A percentile compares a stretch with the other conserved stretches of the same genome.
Conservation (phyloP, 108 stramenopile genomes). For the Fistulifera pelliculosa region DNA sequence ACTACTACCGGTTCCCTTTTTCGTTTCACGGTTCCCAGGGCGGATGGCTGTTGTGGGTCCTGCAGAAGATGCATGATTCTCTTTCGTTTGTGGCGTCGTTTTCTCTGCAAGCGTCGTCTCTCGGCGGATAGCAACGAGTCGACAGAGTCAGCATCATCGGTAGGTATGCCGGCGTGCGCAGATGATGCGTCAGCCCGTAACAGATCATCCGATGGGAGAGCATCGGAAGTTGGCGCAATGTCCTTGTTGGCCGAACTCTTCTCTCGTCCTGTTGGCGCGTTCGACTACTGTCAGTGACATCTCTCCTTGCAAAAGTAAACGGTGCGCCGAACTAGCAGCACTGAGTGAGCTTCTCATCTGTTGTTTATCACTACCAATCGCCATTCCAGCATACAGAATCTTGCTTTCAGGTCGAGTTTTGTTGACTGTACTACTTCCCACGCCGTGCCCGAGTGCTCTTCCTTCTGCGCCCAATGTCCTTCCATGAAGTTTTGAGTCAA, state of each 20-base stretch:
- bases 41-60: background rate
- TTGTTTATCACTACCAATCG: slow-evolving; percentile 40
- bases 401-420: background rate
- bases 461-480: slow-evolving; percentile 39
- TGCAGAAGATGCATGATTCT: too few species aligned
- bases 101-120: too few species aligned
- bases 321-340: slow-evolving; percentile 60
- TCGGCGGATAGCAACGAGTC: too few species aligned
- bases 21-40: slow-evolving; percentile 3
- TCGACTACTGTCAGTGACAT: too few species aligned
- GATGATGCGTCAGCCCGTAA: too few species aligned
- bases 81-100: too few species aligned
- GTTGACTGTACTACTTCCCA: slow-evolving; percentile 9
- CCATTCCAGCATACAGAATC: slow-evolving; percentile 73
- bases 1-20: slow-evolving; percentile 11
- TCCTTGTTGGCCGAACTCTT: background rate
- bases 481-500: slow-evolving; percentile 59
- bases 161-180: too few species aligned
- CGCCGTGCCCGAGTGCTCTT: slow-evolving; percentile 29
- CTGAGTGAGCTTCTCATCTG: slow-evolving; percentile 55
- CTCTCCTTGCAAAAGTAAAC: slow-evolving; percentile 31
- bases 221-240: background rate
- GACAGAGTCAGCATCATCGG: too few species aligned
- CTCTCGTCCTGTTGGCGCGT: too few species aligned
- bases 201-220: background rate